Evolutionary conservation across 176 grass and related monocot species (phyloP).

Genomic region (Tillandsia leiboldiana): DNA sequence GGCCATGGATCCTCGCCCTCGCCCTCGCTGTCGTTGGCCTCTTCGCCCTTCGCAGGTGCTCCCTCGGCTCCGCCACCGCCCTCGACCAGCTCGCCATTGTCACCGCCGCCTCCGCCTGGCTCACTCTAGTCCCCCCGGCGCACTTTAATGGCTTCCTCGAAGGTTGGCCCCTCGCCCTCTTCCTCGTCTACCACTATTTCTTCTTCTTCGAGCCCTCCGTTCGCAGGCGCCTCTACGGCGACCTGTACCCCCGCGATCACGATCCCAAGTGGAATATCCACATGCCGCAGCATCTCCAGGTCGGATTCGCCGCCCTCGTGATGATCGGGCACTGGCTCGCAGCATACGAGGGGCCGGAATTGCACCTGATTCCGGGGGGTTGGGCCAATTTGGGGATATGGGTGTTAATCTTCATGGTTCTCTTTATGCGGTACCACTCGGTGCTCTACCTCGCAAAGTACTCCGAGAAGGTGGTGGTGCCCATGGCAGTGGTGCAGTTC

Average conservation of each 20-base stretch:
- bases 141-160: slow-evolving; percentile 27
- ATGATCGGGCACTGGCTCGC: slow-evolving; percentile 29
- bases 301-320: slow-evolving; percentile 19
- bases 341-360: slow-evolving; percentile 22
- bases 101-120: slow-evolving; percentile 23
- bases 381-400: slow-evolving; percentile 27
- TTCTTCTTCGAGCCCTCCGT: slow-evolving; percentile 29
- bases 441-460: slow-evolving; percentile 30
- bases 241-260: slow-evolving; percentile 23
- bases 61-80: slow-evolving; percentile 1
- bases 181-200: slow-evolving; percentile 25
- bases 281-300: slow-evolving; percentile 5
- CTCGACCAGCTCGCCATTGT: slow-evolving; percentile 21
- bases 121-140: slow-evolving; percentile 26
- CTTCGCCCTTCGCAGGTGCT: slow-evolving; percentile 4
- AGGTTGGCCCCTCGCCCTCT: slow-evolving; percentile 18
- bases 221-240: slow-evolving; percentile 23
- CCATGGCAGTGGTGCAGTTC: slow-evolving; percentile 21
- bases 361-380: slow-evolving; percentile 19
- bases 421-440: slow-evolving; percentile 29
- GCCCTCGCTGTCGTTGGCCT: slow-evolving; percentile 13
- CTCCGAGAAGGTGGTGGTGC: slow-evolving; percentile 28
- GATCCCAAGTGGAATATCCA: slow-evolving; percentile 22
- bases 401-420: slow-evolving; percentile 15
- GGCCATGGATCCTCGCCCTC: slow-evolving; percentile 13